These are phyloP conservation scores for Pyricularia grisea DNA, from an alignment of 2,329 filamentous ascomycete genomes.

Conservation along the genomic window DNA sequence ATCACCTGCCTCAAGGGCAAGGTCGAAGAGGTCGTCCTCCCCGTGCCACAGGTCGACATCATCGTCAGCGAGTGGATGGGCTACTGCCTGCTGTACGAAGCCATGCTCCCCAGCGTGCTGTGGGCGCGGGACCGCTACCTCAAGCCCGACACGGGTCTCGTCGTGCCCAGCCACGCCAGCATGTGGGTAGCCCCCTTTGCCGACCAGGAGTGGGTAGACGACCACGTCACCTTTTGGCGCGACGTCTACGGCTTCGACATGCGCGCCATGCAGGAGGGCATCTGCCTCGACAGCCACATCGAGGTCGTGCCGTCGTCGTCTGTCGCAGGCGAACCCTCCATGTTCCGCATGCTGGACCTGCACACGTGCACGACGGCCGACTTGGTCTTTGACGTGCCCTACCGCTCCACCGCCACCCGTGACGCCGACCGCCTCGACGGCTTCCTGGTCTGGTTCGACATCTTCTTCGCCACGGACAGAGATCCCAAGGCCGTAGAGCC, in stretches of 20 bases:
- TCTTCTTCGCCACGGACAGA: slow-evolving; percentile 64
- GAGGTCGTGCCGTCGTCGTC: slow-evolving; percentile 56
- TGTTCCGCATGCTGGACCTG: slow-evolving; percentile 69
- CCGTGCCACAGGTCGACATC: slow-evolving; percentile 76
- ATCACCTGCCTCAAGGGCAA: slow-evolving; percentile 78
- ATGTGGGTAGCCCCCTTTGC: slow-evolving; percentile 74
- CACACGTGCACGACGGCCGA: slow-evolving; percentile 64
- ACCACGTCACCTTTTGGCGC: slow-evolving; percentile 78
- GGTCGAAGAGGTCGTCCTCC: slow-evolving; percentile 76
- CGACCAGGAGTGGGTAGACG: slow-evolving; percentile 67
- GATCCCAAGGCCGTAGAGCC: slow-evolving; percentile 39
- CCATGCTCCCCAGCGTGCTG: slow-evolving; percentile 89
- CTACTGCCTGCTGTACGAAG: slow-evolving; percentile 86
- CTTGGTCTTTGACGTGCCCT: slow-evolving; percentile 64
- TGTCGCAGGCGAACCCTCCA: slow-evolving; percentile 47
- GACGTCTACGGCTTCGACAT: slow-evolving; percentile 95
- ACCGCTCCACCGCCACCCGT: slow-evolving; percentile 49
- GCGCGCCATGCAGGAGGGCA: slow-evolving; percentile 76
- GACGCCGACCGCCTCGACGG: slow-evolving; percentile 69
- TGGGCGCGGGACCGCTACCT: slow-evolving; percentile 84
- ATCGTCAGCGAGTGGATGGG: slow-evolving; percentile 99
- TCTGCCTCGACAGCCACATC: slow-evolving; percentile 74
- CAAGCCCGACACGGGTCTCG: slow-evolving; percentile 58
- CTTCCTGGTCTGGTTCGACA: slow-evolving; percentile 90
- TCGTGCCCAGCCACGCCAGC: slow-evolving; percentile 79